phyloP scores from a whole-genome alignment of 306 rosid species.

The Cicer arietinum region DNA sequence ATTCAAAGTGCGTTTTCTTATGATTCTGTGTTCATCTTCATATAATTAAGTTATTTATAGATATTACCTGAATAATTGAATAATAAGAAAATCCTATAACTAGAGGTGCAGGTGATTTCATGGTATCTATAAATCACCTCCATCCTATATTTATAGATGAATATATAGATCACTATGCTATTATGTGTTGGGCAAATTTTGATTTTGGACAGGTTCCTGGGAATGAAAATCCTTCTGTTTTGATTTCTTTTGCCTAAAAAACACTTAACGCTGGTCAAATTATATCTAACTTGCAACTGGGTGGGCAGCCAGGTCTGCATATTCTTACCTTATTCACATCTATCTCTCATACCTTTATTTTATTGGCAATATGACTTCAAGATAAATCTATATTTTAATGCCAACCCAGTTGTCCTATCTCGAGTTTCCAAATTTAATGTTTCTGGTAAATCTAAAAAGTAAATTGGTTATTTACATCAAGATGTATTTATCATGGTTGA shows the following conservation, averaged over 20 bases:
- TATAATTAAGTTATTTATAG: slow-evolving; percentile 11
- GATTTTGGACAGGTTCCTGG: slow-evolving; percentile 75
- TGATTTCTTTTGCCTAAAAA: slow-evolving; percentile 93
- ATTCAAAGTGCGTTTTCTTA: slow-evolving; percentile 66
- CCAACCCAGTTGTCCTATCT: too few species aligned
- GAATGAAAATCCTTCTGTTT: slow-evolving; percentile 84
- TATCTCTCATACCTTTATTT: too few species aligned
- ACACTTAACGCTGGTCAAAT: slow-evolving; percentile 92
- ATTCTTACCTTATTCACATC: background rate
- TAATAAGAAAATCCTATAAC: background rate
- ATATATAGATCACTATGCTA: background rate
- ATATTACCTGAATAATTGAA: slow-evolving; percentile 18
- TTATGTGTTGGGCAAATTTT: slow-evolving; percentile 5
- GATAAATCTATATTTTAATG: too few species aligned
- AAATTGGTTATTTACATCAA: too few species aligned
- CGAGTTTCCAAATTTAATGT: too few species aligned
- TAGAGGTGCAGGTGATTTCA: too few species aligned
- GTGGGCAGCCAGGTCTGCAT: too few species aligned
- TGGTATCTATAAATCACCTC: too few species aligned
- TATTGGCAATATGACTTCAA: too few species aligned
- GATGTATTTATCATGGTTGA: slow-evolving; percentile 21
- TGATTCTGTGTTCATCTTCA: slow-evolving; percentile 12
- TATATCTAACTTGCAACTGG: slow-evolving; percentile 67
- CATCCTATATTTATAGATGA: too few species aligned
- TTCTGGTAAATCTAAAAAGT: too few species aligned